Evolutionary conservation across 192 early-diverging fungal genomes (phyloP), one percentile per base, ranked within the genome.

Genomic region (Fimicolochytrium jonesii): DNA sequence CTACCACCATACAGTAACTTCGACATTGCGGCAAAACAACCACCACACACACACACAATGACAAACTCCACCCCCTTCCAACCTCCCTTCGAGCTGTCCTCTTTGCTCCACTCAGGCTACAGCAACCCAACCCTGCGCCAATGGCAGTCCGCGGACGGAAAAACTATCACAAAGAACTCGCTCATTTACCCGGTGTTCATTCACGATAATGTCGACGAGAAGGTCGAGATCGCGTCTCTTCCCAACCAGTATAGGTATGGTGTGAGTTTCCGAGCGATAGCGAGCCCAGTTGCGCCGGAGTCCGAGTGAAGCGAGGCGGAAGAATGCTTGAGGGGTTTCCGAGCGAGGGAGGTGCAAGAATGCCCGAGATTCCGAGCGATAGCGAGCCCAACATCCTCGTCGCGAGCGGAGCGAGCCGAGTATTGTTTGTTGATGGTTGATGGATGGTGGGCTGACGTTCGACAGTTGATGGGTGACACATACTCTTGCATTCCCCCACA

Each of bases 151-250:
- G 9, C 22, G 5, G 59, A 44, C n/a, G 70, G 67, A 37, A 32
- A 39, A 20, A 44, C 37, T 13, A 26, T 82, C 18, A 86, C 86
- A 29, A 87, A 90, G 70, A 65, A 72, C 34, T 77, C 85, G 56
- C 82, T 99, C 44, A 89, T 97, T 78, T 97, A 87, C 76, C 96
- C 96, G 25, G 82, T 99, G 65, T 99, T 99, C 72, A 86, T 99
- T 62, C 87, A 83, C 37, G 93, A 94, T 75, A 81, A 87, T 51
- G 60, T 77, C 25, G 80, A 93, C 57, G 83, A 77, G n/a, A 77
- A 74, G 49, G 87, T 86, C 39, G 78, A 84, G 47, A 92, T 99
- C 69, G 56, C 73, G 13, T 83, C 92, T 10, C 76, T 99, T 61
- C 96, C 96, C 25, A 88, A 86, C 51, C 90, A 93, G 71, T 88